Percentiles rank a stretch among this genome's conserved stretches.
These are phyloP conservation scores for Colletotrichum salicis DNA, from an alignment of 2,329 filamentous ascomycete genomes.

Conservation along the genomic window DNA sequence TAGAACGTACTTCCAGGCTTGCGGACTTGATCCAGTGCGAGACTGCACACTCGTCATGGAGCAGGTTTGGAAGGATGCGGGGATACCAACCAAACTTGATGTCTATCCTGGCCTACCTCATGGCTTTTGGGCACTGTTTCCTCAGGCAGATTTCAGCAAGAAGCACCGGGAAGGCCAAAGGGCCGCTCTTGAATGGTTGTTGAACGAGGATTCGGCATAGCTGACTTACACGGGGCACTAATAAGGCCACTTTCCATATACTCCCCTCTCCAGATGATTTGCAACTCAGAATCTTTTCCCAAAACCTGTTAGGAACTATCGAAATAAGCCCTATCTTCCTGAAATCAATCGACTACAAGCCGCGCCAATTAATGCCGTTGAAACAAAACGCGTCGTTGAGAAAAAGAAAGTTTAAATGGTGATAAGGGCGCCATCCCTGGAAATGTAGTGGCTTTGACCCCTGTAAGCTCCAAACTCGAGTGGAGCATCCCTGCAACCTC, in stretches of 20 bases:
- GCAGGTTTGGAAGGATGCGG: conserved; percentile 42
- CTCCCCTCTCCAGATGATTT: background rate
- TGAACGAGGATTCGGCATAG: background rate
- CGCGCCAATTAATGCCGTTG: background rate
- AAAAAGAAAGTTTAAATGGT: conserved; percentile 31
- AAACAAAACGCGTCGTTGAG: conserved; percentile 10
- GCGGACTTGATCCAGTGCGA: conserved; percentile 43
- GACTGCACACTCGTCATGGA: conserved; percentile 45
- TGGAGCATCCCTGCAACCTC: conserved; percentile 21
- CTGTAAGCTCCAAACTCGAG: conserved; percentile 6
- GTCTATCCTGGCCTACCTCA: conserved; percentile 45
- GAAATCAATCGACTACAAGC: background rate
- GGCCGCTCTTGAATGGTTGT: conserved; percentile 41
- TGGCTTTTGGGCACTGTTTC: conserved; percentile 43
- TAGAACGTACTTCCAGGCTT: conserved; percentile 47
- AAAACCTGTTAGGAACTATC: too few species aligned
- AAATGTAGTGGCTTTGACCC: conserved; percentile 12
- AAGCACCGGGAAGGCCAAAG: conserved; percentile 39
- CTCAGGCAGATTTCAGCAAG: conserved; percentile 36
- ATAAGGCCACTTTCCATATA: background rate
- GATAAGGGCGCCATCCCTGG: conserved; percentile 17
- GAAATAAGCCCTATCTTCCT: background rate
- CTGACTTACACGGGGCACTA: background rate
- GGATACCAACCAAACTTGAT: conserved; percentile 41
- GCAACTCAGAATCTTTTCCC: too few species aligned